phyloP scores from a whole-genome alignment of 306 rosid genomes.

The Macrotyloma uniflorum region DNA sequence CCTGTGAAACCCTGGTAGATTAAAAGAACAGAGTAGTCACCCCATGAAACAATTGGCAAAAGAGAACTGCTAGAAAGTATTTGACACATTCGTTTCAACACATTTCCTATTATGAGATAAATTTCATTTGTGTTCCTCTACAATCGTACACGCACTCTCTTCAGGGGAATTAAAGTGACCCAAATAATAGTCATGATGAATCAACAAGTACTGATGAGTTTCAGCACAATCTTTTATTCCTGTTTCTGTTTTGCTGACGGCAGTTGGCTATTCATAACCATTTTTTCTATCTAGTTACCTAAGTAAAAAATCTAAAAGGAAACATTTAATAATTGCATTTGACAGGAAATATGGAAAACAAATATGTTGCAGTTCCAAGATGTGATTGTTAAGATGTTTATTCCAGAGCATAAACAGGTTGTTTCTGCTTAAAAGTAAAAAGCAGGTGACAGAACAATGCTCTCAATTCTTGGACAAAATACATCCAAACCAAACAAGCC shows the following conservation, averaged over 20 bases:
- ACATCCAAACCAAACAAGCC: no score
- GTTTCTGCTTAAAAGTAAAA: slow-evolving; percentile 1
- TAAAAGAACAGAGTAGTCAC: slow-evolving; percentile 31
- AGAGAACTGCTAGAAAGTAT: neutral
- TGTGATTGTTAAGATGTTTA: neutral
- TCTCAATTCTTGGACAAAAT: neutral
- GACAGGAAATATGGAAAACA: neutral
- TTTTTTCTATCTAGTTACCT: slow-evolving; percentile 7
- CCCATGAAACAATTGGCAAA: slow-evolving; percentile 14
- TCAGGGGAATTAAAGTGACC: neutral
- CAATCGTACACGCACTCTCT: neutral
- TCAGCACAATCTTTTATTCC: slow-evolving; percentile 6
- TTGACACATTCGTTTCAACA: neutral
- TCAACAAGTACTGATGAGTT: slow-evolving; percentile 11
- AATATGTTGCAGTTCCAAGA: neutral
- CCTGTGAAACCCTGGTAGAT: slow-evolving; percentile 80
- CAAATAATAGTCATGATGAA: neutral
- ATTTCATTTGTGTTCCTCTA: neutral
- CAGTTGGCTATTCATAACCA: neutral
- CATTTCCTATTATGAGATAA: neutral
- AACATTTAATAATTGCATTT: neutral
- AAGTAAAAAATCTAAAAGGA: neutral
- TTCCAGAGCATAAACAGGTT: neutral
- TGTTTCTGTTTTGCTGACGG: neutral
- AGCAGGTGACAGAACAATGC: neutral